Percentiles rank a stretch among this genome's conserved stretches.
Evolutionary conservation across 2,329 filamentous ascomycete genomes (phyloP).

Genomic region (Fusarium siculi): DNA sequence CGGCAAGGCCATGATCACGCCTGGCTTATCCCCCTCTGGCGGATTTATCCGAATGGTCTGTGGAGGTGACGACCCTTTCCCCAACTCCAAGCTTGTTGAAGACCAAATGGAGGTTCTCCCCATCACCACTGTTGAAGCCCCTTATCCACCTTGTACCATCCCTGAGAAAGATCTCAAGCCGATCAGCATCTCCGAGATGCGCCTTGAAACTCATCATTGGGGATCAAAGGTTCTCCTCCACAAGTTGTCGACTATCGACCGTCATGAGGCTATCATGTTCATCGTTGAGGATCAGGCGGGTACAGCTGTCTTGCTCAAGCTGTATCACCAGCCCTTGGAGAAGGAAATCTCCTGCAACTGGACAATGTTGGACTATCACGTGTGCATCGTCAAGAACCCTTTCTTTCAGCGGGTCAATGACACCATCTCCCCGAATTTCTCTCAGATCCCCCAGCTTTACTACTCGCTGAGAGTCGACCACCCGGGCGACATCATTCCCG

Average conservation of each 20-base stretch:
- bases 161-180: neutral
- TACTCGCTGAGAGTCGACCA: neutral
- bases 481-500: neutral
- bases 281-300: neutral
- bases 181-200: neutral
- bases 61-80: neutral
- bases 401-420: neutral
- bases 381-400: neutral
- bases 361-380: neutral
- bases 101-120: neutral
- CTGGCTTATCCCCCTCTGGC: neutral
- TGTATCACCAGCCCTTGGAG: neutral
- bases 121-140: neutral
- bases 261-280: neutral
- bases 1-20: neutral
- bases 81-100: neutral
- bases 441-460: neutral
- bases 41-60: neutral
- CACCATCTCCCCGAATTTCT: neutral
- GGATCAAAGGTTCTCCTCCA: neutral
- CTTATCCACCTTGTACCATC: neutral
- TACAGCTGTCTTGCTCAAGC: neutral
- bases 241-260: neutral
- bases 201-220: neutral
- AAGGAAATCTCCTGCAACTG: neutral